Evolutionary conservation across 2,329 filamentous ascomycete species (phyloP).

Genomic region (Penicillium sp.): DNA sequence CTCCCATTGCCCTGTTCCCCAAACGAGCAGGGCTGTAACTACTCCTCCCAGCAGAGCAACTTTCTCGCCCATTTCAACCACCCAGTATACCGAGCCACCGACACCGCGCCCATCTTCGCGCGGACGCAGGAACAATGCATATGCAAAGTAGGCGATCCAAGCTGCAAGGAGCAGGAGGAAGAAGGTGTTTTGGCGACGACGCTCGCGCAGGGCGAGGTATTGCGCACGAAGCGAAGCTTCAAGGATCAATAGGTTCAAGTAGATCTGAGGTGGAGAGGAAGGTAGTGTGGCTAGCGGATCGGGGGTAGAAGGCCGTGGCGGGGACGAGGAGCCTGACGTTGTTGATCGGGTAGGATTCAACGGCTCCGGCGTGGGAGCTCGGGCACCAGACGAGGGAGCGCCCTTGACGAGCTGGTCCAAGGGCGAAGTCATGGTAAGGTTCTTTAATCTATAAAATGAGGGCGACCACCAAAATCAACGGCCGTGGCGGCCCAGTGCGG

Average conservation of each 20-base stretch:
- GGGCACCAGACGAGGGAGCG: conserved; percentile 61
- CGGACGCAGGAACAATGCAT: conserved; percentile 92
- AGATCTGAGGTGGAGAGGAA: conserved; percentile 93
- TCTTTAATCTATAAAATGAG: conserved; percentile 1
- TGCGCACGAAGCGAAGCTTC: conserved; percentile 92
- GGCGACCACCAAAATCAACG: conserved; percentile 18
- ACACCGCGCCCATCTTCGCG: conserved; percentile 89
- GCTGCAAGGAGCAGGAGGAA: conserved; percentile 76
- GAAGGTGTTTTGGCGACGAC: conserved; percentile 89
- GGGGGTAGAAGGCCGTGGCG: conserved; percentile 46
- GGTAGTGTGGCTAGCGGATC: conserved; percentile 81
- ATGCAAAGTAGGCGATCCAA: conserved; percentile 85
- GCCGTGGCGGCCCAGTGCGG: conserved; percentile 32
- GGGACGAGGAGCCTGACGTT: conserved; percentile 44
- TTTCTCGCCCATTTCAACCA: conserved; percentile 86
- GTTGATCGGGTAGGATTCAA: conserved; percentile 17
- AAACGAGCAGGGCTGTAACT: conserved; percentile 82
- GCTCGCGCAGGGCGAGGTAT: conserved; percentile 84
- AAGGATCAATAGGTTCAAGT: conserved; percentile 95
- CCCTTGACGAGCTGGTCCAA: conserved; percentile 94
- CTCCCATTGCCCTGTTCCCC: conserved; percentile 96
- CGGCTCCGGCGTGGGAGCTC: conserved; percentile 29
- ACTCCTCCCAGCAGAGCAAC: conserved; percentile 89
- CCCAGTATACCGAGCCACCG: conserved; percentile 94
- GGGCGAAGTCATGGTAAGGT: conserved; percentile 59